Base-by-base conservation (phyloP, 805 yeast genomes). In the Candida yuanshanica region DNA sequence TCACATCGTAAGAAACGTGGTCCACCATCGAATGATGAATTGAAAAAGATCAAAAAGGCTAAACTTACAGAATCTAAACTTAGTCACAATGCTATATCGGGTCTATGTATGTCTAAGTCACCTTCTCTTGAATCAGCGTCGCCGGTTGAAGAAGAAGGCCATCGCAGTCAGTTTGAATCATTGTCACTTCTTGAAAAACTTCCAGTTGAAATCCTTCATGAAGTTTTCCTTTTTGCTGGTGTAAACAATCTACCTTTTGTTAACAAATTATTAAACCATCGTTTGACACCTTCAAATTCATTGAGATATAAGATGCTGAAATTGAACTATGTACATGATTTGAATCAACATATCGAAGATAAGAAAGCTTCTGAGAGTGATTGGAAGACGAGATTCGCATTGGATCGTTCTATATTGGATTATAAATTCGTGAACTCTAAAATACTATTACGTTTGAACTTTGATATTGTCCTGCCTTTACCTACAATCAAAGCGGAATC, bases 121-220 rank as follows among this genome's bases (percentile, higher is more conserved):
- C 18, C 31, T 27, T 27, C 31, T 27, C 16, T 27, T 27, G 18
- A 27, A 14, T 13, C 36, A 18, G 31, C 21, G 21, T 14, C 25
- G 17, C 25, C 23, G 9, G 4, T 18, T 25, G 14, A 17, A 2
- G 33, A 37, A 33, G 21, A 34, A 20, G 34, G 22, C 8, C 33
- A 35, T 17, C 16, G 33, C 20, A 21, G n/a, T 9, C 35, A 27
- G 7, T 27, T 27, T 14, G 18, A 27, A 4, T 27, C 35, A 8
- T 26, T 37, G 9, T 51, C 56, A 9, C 43, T 47, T 5, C 18
- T 71, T 10, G 63, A 62, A 29, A 50, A 54, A 12, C 53, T 75
- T 11, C 80, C 81, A 2, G 39, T 53, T 3, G 79, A 75, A 42
- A 40, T 76, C 2, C 44, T 74, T 2, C 63, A 57, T 20, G 52